Conservation (phyloP, 2,329 filamentous ascomycete species). For the Nemania sp. region DNA sequence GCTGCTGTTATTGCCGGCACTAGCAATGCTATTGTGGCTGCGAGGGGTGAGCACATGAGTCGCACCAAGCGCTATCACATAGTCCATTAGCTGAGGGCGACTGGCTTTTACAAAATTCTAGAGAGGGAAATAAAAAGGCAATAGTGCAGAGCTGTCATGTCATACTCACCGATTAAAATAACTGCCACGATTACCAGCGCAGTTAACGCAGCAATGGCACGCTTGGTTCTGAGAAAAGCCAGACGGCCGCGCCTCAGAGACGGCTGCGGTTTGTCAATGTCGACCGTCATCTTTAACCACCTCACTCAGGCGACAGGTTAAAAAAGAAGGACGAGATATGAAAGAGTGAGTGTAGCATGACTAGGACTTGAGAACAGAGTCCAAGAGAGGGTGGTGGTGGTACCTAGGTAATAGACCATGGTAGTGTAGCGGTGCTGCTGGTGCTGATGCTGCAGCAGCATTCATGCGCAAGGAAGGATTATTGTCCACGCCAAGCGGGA, state of each 20-base stretch:
- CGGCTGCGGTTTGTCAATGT: constrained; percentile 18
- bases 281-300: constrained; percentile 7
- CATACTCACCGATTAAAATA: constrained; percentile 32
- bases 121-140: not conserved
- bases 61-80: constrained; percentile 31
- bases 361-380: not conserved
- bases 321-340: not conserved
- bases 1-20: not conserved
- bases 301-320: not conserved
- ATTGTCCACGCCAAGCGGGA: too few relatives aligned
- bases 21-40: not conserved
- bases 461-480: too few relatives aligned
- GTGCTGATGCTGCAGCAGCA: too few relatives aligned
- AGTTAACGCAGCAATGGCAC: constrained; percentile 29
- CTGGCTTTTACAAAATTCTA: not conserved
- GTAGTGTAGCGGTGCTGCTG: too few relatives aligned
- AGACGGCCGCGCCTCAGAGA: constrained; percentile 23
- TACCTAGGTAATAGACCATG: too few relatives aligned
- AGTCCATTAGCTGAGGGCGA: constrained; percentile 1
- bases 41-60: constrained; percentile 28
- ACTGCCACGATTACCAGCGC: constrained; percentile 27
- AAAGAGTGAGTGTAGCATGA: not conserved
- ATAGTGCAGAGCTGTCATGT: not conserved
- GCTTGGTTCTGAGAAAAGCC: constrained; percentile 33
- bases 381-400: too few relatives aligned